These are phyloP conservation scores for Pythium volutum DNA, from an alignment of 352 stramenopile species.

Conservation along the genomic window DNA sequence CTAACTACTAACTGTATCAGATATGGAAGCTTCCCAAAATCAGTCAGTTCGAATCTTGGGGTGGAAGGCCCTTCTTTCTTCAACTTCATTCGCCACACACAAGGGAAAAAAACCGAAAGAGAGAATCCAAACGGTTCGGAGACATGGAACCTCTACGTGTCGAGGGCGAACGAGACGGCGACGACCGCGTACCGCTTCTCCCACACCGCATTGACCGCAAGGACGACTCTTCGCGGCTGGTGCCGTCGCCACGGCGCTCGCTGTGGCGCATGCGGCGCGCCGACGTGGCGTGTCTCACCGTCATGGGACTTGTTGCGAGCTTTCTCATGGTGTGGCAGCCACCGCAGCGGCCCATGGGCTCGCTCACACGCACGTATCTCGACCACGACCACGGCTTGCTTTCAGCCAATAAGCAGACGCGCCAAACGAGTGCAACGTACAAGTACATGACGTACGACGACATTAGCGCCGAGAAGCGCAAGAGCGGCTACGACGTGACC, in stretches of 20 bases:
- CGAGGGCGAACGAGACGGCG: background rate
- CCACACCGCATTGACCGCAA: background rate
- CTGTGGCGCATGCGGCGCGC: slow-evolving; percentile 38
- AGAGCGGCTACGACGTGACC: slow-evolving; percentile 46
- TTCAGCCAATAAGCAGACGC: background rate
- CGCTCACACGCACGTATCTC: slow-evolving; percentile 23
- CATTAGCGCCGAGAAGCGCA: slow-evolving; percentile 36
- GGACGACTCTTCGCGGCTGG: background rate
- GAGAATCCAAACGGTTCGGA: background rate
- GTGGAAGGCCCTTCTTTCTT: slow-evolving; percentile 8
- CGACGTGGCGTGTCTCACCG: slow-evolving; percentile 42
- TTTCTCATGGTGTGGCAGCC: slow-evolving; percentile 49
- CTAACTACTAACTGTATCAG: slow-evolving; percentile 4
- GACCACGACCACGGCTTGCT: background rate
- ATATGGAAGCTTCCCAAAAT: slow-evolving; percentile 17
- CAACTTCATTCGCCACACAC: slow-evolving; percentile 9
- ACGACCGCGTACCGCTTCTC: slow-evolving; percentile 10
- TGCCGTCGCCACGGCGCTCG: background rate
- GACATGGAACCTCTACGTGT: background rate
- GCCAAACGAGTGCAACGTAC: background rate
- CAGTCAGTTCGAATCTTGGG: slow-evolving; percentile 21
- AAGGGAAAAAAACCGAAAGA: background rate
- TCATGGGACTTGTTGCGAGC: slow-evolving; percentile 49
- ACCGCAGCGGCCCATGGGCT: slow-evolving; percentile 38
- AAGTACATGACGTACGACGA: slow-evolving; percentile 65